A percentile compares a stretch with the other conserved stretches of the same genome.
These are phyloP conservation scores for Pilatotrama ljubarskyi DNA, from an alignment of 768 basidiomycete species.

Conservation along the genomic window DNA sequence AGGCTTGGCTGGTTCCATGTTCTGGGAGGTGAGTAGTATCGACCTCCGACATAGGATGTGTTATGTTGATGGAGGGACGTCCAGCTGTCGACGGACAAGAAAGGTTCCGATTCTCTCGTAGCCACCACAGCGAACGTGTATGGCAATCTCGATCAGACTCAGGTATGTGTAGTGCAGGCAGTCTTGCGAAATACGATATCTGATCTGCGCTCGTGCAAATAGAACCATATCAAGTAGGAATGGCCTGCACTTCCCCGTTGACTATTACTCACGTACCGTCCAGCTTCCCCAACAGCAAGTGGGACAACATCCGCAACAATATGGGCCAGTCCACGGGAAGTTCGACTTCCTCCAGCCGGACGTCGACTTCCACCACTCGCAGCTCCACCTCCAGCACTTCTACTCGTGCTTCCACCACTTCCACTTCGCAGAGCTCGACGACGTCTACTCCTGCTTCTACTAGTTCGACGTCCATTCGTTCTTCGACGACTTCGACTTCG, in stretches of 20 bases:
- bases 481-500: slow-evolving; percentile 24
- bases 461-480: not conserved
- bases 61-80: not conserved
- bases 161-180: slow-evolving; percentile 24
- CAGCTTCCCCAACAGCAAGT: slow-evolving; percentile 69
- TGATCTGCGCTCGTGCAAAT: not conserved
- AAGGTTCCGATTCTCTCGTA: slow-evolving; percentile 59
- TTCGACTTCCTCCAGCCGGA: slow-evolving; percentile 26
- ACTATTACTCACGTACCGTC: not conserved
- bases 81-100: slow-evolving; percentile 60
- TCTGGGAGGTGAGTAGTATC: slow-evolving; percentile 53
- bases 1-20: slow-evolving; percentile 70
- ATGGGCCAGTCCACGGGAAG: slow-evolving; percentile 42
- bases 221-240: slow-evolving; percentile 60
- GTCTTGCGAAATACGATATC: not conserved
- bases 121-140: slow-evolving; percentile 46
- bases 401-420: not conserved
- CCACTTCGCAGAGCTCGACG: slow-evolving; percentile 5
- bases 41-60: not conserved
- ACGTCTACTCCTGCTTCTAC: not conserved
- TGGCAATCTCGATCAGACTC: slow-evolving; percentile 57
- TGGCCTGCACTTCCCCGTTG: not conserved
- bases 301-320: slow-evolving; percentile 67
- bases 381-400: slow-evolving; percentile 27
- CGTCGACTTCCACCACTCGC: slow-evolving; percentile 4